Evolutionary conservation across 2,329 filamentous ascomycete genomes (phyloP), one percentile per base, ranked within the genome.

Genomic region (Ascochyta rabiei): DNA sequence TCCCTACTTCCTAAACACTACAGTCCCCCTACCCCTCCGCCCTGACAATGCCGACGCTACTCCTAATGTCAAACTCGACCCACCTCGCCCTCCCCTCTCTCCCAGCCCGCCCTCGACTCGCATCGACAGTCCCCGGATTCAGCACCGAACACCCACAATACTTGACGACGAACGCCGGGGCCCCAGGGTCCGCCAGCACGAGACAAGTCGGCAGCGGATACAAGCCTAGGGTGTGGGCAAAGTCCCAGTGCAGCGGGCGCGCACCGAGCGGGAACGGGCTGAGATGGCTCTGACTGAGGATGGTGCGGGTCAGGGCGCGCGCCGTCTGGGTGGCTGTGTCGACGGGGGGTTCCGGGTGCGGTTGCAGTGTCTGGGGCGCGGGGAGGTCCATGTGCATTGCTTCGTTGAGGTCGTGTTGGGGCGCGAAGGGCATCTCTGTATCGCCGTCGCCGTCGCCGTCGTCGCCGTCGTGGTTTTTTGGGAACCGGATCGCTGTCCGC

Each of bases 141-240:
- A 99, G 88, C 30, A 97, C 93, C 77, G 95, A 90, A 70, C 95
- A 98, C 0, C 93, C 93, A 75, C 96, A 93, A 70, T 98, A 98
- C 13, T 90, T 96, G 61, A 97, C 80, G 48, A 89, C 89, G 69
- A 96, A 99, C 0, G 91, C 83, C 13, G 90, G 87, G 9, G 89
- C 87, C 37, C 93, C 90, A 0, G 89, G 81, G 76, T 99, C 95
- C 2, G 91, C 88, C 4, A 99, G 77, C 15, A 96, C 85, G 68
- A 98, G 80, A 0, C 90, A 86, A 18, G 90, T 93, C 2, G 95
- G 95, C 24, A 98, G 77, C 8, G 93, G 95, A 73, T 97, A 98
- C 19, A 99, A 78, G 49, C 91, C 88, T 60, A 98, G 75, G 2
- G 89, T 80, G 28, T 85, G 82, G 0, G 87, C 87, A 73, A 89